Evolutionary conservation across 2,329 filamentous ascomycete species (phyloP).

Genomic region (Paraconiothyrium brasiliense): DNA sequence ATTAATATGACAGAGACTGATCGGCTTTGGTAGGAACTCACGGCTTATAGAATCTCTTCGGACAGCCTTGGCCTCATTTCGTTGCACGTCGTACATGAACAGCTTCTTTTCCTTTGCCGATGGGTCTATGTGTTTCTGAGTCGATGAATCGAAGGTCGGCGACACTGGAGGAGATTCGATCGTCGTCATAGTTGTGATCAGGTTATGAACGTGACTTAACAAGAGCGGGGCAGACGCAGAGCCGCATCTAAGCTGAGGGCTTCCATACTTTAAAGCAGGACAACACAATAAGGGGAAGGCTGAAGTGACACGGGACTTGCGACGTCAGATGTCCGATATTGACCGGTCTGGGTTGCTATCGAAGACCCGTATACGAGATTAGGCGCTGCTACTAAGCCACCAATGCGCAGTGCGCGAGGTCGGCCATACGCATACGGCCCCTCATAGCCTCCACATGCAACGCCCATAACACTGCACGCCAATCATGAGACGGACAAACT

Average conservation of each 20-base stretch:
- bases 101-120: slow-evolving; percentile 5
- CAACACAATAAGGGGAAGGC: neutral
- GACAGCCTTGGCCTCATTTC: slow-evolving; percentile 9
- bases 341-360: neutral
- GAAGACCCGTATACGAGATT: neutral
- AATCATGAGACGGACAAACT: neutral
- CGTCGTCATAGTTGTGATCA: neutral
- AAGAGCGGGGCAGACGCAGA: neutral
- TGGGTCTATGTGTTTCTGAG: neutral
- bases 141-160: neutral
- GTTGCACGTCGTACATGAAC: slow-evolving; percentile 8
- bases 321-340: neutral
- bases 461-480: neutral
- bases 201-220: too few species aligned
- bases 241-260: slow-evolving; percentile 8
- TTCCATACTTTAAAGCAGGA: neutral
- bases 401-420: neutral
- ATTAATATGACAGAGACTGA: neutral
- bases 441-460: neutral
- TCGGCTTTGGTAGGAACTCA: neutral
- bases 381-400: neutral
- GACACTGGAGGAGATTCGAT: neutral
- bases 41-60: slow-evolving; percentile 4
- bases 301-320: neutral
- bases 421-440: neutral